Evolutionary conservation across 176 grass and related monocot species (phyloP).

Genomic region (Cenchrus fungigraminus): DNA sequence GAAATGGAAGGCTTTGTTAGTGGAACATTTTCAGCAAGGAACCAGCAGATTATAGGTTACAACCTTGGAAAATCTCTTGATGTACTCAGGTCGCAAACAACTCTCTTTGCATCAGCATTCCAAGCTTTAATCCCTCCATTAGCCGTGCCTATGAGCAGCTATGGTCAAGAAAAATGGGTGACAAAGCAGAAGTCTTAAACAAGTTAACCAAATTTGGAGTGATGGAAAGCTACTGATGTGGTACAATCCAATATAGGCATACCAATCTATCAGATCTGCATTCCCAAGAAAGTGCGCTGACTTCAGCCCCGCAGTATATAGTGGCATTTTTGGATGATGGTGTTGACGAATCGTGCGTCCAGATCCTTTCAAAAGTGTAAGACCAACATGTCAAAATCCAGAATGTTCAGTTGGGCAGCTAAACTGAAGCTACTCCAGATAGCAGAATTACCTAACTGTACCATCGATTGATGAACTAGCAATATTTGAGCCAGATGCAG

Average conservation of each 20-base stretch:
- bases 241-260: constrained; percentile 35
- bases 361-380: constrained; percentile 66
- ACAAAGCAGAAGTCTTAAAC: constrained; percentile 49
- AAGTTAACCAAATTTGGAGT: constrained; percentile 42
- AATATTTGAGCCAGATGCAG: constrained; percentile 91
- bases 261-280: constrained; percentile 99
- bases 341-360: constrained; percentile 91
- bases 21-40: constrained; percentile 12
- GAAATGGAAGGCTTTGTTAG: constrained; percentile 47
- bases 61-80: constrained; percentile 93
- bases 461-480: constrained; percentile 95
- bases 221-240: constrained; percentile 24
- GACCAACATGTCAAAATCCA: constrained; percentile 37
- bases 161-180: constrained; percentile 80
- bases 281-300: constrained; percentile 96
- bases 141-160: constrained; percentile 97
- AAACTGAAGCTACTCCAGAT: constrained; percentile 35
- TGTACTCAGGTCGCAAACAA: constrained; percentile 90
- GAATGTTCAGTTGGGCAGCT: constrained; percentile 24
- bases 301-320: constrained; percentile 95
- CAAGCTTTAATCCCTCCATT: constrained; percentile 99
- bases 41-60: constrained; percentile 14
- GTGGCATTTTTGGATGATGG: constrained; percentile 97
- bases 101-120: constrained; percentile 99
- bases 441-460: constrained; percentile 84